Percentiles rank a stretch among this genome's conserved stretches.
phyloP scores from a whole-genome alignment of 2,329 filamentous ascomycete genomes.

The Fusarium cicatricum region DNA sequence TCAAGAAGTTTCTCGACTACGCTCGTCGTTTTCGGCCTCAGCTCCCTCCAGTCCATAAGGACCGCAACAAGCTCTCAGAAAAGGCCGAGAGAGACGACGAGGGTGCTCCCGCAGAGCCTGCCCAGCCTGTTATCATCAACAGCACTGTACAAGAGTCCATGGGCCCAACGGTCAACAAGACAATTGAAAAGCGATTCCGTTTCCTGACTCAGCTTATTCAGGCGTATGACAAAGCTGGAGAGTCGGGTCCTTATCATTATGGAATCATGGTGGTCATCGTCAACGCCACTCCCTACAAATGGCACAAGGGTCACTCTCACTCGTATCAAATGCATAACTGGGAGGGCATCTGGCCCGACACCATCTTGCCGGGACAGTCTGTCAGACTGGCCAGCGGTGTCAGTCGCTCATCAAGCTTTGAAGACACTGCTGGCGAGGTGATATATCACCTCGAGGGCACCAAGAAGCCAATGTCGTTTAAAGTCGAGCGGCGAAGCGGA shows the following conservation, averaged over 20 bases:
- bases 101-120: too few relatives aligned
- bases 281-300: slow-evolving; percentile 48
- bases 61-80: background rate
- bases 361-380: slow-evolving; percentile 41
- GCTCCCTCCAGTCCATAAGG: background rate
- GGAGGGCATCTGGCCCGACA: slow-evolving; percentile 35
- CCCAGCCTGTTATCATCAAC: background rate
- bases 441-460: slow-evolving; percentile 43
- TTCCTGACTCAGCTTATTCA: background rate
- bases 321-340: slow-evolving; percentile 34
- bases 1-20: background rate
- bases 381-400: slow-evolving; percentile 8
- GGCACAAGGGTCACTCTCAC: slow-evolving; percentile 32
- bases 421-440: slow-evolving; percentile 42
- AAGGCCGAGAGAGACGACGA: too few relatives aligned
- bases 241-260: background rate
- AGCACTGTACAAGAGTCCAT: background rate
- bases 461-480: slow-evolving; percentile 38
- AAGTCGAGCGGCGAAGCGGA: slow-evolving; percentile 33
- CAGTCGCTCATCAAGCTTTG: background rate
- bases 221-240: background rate
- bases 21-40: background rate
- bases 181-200: background rate
- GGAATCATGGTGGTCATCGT: slow-evolving; percentile 36
- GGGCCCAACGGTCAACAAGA: background rate